Conservation (phyloP, 2,329 filamentous ascomycete genomes). For the Amesomyces nigricolor region DNA sequence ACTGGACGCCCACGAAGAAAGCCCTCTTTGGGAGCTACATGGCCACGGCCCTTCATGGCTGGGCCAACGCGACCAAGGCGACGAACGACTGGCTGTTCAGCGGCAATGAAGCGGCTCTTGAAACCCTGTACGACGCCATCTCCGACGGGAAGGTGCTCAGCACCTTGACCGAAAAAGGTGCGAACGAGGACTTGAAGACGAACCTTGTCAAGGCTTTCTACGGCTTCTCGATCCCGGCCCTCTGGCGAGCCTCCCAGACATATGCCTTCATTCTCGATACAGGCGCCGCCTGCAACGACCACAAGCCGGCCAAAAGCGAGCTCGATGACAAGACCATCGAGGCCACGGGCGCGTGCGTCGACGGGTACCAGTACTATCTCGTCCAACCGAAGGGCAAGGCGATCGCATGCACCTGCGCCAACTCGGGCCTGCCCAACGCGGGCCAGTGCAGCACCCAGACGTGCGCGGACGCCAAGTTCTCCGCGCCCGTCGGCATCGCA, state of each 20-base stretch:
- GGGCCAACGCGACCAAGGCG: no score
- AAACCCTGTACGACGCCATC: no score
- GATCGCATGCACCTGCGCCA: not conserved
- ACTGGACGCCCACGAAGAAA: no score
- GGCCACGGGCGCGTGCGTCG: conserved; percentile 26
- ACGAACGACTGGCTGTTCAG: no score
- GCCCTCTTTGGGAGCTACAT: no score
- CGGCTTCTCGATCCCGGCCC: conserved; percentile 30
- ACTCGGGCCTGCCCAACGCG: not conserved
- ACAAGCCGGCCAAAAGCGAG: conserved; percentile 24
- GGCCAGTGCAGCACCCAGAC: conserved; percentile 18
- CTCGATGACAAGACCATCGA: conserved; percentile 24
- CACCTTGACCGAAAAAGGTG: no score
- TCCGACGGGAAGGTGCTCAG: no score
- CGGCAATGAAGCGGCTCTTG: no score
- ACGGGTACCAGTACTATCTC: conserved; percentile 31
- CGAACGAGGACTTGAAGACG: conserved; percentile 6
- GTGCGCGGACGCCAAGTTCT: conserved; percentile 22
- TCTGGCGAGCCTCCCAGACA: conserved; percentile 28
- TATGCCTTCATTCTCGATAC: conserved; percentile 33
- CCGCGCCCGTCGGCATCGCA: conserved; percentile 27
- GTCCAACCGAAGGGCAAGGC: conserved; percentile 27
- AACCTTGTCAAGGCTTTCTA: conserved; percentile 28
- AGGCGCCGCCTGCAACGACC: conserved; percentile 26
- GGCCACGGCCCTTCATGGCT: no score